Evolutionary conservation across 345 rosid genomes (phyloP).

Genomic region (Euphorbia pulcherrima): DNA sequence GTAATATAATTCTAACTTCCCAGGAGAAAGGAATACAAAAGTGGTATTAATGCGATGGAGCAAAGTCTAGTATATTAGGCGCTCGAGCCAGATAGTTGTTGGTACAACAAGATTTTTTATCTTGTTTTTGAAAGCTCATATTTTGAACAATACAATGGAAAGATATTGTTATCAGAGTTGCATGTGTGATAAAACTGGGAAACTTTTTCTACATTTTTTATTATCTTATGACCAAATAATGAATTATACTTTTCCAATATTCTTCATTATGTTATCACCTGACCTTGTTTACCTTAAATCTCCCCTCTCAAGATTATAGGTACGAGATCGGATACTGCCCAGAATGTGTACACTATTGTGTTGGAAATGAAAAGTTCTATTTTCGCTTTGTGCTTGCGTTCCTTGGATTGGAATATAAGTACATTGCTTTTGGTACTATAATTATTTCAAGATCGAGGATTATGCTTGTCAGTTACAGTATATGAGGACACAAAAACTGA

Average conservation of each 20-base stretch:
- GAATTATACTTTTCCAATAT: neutral
- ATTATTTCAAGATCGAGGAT: neutral
- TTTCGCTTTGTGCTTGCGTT: neutral
- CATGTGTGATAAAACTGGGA: neutral
- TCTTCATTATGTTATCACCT: constrained; percentile 1
- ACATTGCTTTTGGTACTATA: neutral
- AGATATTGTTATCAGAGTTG: neutral
- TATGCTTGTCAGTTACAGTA: neutral
- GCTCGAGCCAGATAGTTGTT: neutral
- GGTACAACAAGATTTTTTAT: neutral
- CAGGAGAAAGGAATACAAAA: neutral
- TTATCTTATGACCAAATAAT: neutral
- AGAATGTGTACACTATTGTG: neutral
- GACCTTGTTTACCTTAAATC: neutral
- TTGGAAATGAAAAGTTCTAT: neutral
- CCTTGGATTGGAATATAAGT: neutral
- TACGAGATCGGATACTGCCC: neutral
- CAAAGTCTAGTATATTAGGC: neutral
- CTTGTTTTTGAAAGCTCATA: neutral
- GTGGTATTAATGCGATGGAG: neutral
- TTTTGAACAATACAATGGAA: neutral
- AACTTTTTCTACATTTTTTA: too few species aligned
- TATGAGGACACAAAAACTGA: neutral
- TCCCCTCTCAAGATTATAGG: constrained; percentile 4
- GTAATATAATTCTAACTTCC: neutral